Base-by-base conservation (phyloP, 768 basidiomycete species). In the Kwoniella shandongensis region DNA sequence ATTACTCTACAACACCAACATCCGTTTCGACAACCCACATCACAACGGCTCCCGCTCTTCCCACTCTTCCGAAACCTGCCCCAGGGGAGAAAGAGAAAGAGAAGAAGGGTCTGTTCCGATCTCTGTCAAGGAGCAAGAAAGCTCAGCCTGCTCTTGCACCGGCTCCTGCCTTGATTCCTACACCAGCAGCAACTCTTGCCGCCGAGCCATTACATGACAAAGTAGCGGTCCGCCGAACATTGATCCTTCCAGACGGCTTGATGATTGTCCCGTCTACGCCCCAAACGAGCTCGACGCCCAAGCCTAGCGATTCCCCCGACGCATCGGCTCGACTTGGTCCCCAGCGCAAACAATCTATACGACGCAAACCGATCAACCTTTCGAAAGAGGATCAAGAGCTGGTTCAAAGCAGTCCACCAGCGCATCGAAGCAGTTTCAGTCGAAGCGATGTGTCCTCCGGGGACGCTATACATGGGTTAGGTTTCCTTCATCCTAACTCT, bases 321-420 rank as follows among this genome's bases (percentile, higher is more conserved):
- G 26, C 41, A 20, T 25, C 42, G 40, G 22, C 36, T 40, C 42
- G 42, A 46, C 32, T 30, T 25, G 53, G 53, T 29, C 40, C 38
- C 26, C 48, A 29, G 5, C 59, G 72, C 13, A 70, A 73, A 41
- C 57, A 54, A n/a, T 70, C 69, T n/a, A 62, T 68, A 51, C 59
- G 65, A 47, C 47, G 72, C 3, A 73, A 73, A 54, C 72, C 72
- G 1, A 18, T 73, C 18, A 68, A 70, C 27, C 47, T 70, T 10
- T 61, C 64, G 38, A 26, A 45, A 15, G 61, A 69, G 41, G 72
- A 73, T 38, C 59, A 60, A n/a, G 60, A 60, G 44, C 54, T 73
- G 4, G 72, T 68, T 2, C 54, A 48, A 0, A 47, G 38, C 26
- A 51, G 54, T 27, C 61, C 66, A 18, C 44, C 60, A 13, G 25